phyloP scores from a whole-genome alignment of 176 grass and related monocot genomes.

The Musa schizocarpa region DNA sequence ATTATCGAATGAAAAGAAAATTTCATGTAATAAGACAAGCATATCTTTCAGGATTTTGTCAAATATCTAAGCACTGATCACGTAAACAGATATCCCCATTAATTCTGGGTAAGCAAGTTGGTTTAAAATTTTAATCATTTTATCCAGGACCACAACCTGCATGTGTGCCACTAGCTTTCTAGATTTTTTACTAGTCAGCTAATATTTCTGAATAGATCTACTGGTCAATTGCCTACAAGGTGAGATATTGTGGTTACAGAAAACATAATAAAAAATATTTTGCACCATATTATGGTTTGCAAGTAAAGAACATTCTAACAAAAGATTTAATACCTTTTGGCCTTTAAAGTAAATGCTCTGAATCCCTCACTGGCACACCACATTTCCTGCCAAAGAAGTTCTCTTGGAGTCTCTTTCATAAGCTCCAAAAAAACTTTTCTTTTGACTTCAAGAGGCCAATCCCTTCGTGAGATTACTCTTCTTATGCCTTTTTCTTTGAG shows the following conservation, averaged over 20 bases:
- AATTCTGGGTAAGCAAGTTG: no score
- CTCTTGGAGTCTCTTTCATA: conserved; percentile 89
- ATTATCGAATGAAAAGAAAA: no score
- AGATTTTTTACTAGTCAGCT: no score
- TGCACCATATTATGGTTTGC: not conserved
- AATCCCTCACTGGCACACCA: conserved; percentile 98
- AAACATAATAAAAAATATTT: not conserved
- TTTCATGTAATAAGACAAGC: no score
- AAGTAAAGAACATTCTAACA: conserved; percentile 14
- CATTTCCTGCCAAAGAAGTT: conserved; percentile 91
- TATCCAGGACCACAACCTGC: no score
- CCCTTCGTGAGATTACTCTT: conserved; percentile 94
- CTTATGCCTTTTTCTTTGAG: conserved; percentile 98
- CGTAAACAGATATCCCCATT: no score
- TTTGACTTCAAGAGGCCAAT: conserved; percentile 96
- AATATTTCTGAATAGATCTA: not conserved
- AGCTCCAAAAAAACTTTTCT: conserved; percentile 89
- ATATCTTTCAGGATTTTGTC: no score
- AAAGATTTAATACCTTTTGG: conserved; percentile 55
- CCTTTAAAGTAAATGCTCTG: conserved; percentile 79
- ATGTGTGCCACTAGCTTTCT: no score
- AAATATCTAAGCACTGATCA: no score
- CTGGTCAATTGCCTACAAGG: not conserved
- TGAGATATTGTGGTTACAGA: not conserved
- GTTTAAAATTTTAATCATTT: no score